Percentiles rank a stretch among this genome's conserved stretches.
Conservation (phyloP, 768 basidiomycete genomes). For the Mycena haematopus region DNA sequence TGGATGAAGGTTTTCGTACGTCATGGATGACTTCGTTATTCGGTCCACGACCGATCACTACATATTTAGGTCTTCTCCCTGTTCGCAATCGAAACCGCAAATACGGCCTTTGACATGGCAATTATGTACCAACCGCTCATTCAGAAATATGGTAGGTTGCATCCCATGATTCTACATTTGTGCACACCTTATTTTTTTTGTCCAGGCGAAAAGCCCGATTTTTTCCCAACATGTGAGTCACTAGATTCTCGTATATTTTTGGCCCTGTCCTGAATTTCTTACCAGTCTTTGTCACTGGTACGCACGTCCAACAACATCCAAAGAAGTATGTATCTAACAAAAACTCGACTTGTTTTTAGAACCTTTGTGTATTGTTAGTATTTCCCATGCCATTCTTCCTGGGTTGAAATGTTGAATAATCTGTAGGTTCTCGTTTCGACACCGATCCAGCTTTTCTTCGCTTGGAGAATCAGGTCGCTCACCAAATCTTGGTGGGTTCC, state of each 20-base stretch:
- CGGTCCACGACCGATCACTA: not conserved
- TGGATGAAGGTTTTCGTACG: constrained; percentile 51
- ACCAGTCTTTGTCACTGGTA: constrained; percentile 38
- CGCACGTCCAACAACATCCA: constrained; percentile 22
- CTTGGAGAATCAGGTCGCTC: constrained; percentile 49
- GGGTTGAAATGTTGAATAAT: not conserved
- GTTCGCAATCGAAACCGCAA: constrained; percentile 49
- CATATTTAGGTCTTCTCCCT: constrained; percentile 46
- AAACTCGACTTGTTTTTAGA: constrained; percentile 31
- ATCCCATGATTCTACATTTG: not conserved
- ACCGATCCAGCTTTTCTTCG: constrained; percentile 55
- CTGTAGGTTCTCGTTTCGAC: constrained; percentile 50
- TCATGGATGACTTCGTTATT: not conserved
- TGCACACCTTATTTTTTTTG: not conserved
- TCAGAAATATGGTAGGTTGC: constrained; percentile 42
- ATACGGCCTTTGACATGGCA: constrained; percentile 51
- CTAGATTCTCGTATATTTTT: too few species aligned
- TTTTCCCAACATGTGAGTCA: constrained; percentile 30
- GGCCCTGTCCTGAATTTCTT: not conserved
- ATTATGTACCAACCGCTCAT: constrained; percentile 57
- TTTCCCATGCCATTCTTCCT: not conserved
- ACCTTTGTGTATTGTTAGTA: constrained; percentile 38
- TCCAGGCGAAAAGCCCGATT: constrained; percentile 12
- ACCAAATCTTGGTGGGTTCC: constrained; percentile 47
- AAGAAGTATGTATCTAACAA: constrained; percentile 24